These are phyloP conservation scores for Aspergillus brunneoviolaceus DNA, from an alignment of 2,329 filamentous ascomycete species.

Conservation along the genomic window DNA sequence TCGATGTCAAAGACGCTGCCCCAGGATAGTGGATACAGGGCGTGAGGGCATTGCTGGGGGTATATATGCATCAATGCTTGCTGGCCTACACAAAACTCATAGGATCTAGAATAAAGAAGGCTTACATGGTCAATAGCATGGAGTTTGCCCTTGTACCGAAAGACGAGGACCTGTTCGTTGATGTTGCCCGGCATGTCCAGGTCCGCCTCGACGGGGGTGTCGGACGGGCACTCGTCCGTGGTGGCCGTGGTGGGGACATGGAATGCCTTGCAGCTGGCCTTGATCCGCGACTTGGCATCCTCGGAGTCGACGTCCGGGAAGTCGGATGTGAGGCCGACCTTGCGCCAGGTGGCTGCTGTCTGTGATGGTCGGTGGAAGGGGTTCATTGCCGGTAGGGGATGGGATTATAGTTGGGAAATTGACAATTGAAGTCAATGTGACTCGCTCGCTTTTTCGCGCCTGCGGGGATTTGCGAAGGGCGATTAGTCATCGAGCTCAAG, in stretches of 20 bases:
- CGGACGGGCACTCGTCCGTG: background rate
- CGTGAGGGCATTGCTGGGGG: constrained; percentile 64
- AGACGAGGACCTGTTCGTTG: constrained; percentile 64
- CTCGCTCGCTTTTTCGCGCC: background rate
- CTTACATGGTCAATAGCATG: constrained; percentile 67
- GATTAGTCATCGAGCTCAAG: background rate
- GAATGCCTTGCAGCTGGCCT: constrained; percentile 61
- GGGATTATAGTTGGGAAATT: too few species aligned
- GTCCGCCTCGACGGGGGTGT: constrained; percentile 30
- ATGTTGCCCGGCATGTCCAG: constrained; percentile 44
- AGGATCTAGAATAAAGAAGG: background rate
- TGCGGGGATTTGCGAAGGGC: background rate
- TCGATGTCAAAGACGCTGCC: constrained; percentile 69
- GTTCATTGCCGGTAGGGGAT: constrained; percentile 17
- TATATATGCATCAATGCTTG: background rate
- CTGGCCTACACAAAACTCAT: background rate
- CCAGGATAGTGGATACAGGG: constrained; percentile 63
- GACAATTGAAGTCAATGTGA: background rate
- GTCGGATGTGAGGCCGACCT: constrained; percentile 55
- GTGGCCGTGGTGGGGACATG: constrained; percentile 45
- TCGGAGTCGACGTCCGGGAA: constrained; percentile 55
- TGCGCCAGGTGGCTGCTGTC: constrained; percentile 50
- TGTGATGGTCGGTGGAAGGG: constrained; percentile 22
- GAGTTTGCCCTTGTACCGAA: constrained; percentile 62
- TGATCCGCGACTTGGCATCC: constrained; percentile 38